Evolutionary conservation across 2,329 filamentous ascomycete genomes (phyloP).

Genomic region (Apiospora aurea): DNA sequence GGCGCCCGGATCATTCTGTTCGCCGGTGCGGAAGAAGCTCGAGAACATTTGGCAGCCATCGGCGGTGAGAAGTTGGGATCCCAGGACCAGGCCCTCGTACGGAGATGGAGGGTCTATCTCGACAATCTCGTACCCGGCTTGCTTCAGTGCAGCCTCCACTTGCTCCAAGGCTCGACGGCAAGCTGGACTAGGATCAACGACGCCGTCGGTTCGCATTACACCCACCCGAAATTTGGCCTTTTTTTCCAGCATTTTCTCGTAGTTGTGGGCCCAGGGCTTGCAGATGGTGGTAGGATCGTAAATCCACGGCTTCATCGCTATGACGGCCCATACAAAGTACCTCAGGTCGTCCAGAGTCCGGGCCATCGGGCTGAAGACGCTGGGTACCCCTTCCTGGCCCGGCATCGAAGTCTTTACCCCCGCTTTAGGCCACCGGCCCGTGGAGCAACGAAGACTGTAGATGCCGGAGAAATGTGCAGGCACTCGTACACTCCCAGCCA

Average conservation of each 20-base stretch:
- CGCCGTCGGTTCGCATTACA: conserved; percentile 78
- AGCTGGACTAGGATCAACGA: conserved; percentile 86
- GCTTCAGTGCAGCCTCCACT: conserved; percentile 71
- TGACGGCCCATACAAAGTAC: conserved; percentile 82
- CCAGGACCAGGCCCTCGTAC: conserved; percentile 78
- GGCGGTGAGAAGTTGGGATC: conserved; percentile 80
- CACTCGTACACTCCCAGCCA: conserved; percentile 85
- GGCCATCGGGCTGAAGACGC: conserved; percentile 92
- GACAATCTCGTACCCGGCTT: conserved; percentile 78
- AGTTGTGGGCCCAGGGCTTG: conserved; percentile 74
- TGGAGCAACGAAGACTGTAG: conserved; percentile 86
- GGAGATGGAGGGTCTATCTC: conserved; percentile 70
- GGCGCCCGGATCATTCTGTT: conserved; percentile 81
- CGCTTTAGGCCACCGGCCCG: conserved; percentile 87
- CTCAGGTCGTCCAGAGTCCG: conserved; percentile 81
- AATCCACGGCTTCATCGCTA: conserved; percentile 85
- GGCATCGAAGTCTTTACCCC: conserved; percentile 89
- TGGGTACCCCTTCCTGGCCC: conserved; percentile 88
- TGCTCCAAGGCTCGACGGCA: conserved; percentile 78
- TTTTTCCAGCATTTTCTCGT: conserved; percentile 64
- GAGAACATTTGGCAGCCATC: conserved; percentile 85
- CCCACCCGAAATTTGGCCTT: conserved; percentile 75
- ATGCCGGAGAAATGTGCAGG: conserved; percentile 92
- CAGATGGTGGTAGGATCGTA: conserved; percentile 89
- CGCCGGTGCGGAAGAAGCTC: conserved; percentile 77